These are phyloP conservation scores for Penicillium verrucosum DNA, from an alignment of 2,329 filamentous ascomycete species.

Conservation along the genomic window DNA sequence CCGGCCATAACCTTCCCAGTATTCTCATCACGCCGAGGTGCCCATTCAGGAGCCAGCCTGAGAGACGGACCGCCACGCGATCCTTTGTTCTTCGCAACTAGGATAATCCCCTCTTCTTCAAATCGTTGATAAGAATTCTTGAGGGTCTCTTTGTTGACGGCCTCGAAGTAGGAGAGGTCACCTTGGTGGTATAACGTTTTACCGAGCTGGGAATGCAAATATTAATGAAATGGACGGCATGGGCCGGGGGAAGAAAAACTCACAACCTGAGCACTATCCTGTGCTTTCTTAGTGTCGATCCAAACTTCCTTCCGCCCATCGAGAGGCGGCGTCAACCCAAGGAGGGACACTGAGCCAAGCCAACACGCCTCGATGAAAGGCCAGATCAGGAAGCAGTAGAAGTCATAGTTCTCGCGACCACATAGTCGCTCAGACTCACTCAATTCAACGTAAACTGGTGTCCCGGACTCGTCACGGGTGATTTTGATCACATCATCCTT, in stretches of 20 bases:
- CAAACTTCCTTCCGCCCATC: constrained; percentile 63
- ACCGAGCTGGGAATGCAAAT: constrained; percentile 60
- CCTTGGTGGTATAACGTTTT: constrained; percentile 98
- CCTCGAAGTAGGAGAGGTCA: constrained; percentile 94
- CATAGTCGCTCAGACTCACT: constrained; percentile 70
- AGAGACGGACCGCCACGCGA: constrained; percentile 45
- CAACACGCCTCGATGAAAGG: constrained; percentile 94
- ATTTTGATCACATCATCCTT: constrained; percentile 72
- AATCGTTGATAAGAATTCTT: constrained; percentile 89
- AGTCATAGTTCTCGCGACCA: constrained; percentile 93
- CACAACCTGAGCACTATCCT: constrained; percentile 77
- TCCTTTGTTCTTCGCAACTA: constrained; percentile 67
- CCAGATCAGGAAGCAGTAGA: constrained; percentile 98
- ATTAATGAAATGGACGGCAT: not conserved
- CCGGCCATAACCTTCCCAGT: constrained; percentile 63
- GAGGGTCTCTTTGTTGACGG: constrained; percentile 95
- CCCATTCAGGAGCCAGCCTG: constrained; percentile 71
- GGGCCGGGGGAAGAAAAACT: constrained; percentile 27
- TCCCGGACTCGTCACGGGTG: constrained; percentile 53
- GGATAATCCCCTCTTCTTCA: constrained; percentile 83
- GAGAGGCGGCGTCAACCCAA: constrained; percentile 75
- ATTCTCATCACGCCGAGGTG: constrained; percentile 60
- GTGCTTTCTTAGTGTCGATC: constrained; percentile 73
- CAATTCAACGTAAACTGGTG: constrained; percentile 67
- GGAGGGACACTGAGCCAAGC: constrained; percentile 83